Base-by-base conservation (phyloP, 202 grass and related monocot genomes). In the Zoysia matrella region DNA sequence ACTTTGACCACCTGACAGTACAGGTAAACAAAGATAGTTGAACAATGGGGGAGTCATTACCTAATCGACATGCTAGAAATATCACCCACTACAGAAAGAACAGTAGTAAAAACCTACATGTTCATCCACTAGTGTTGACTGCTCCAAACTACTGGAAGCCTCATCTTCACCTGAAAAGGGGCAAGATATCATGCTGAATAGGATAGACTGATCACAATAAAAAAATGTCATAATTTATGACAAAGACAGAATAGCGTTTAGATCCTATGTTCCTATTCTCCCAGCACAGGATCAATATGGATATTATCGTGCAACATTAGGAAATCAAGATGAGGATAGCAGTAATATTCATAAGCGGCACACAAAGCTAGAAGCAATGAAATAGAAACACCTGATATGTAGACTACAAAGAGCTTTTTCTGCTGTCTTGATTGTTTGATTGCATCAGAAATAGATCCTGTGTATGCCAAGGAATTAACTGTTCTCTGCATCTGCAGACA, bases 351-450 rank as follows among this genome's bases (percentile, higher is more conserved):
- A 60, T 22, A 78, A 22, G 0, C 10, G 30, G 47, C 66, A 51
- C 22, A 81, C 39, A 75, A 3, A 81, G 66, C n/a, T 47, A 81
- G 50, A 44, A 44, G 51, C 52, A 80, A 69, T 41, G 60, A 6
- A 52, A 52, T 57, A 44, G 12, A 77, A 71, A 82, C 77, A 96
- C 96, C 93, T 89, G 96, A 99, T 74, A 96, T 84, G 75, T 96
- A 99, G 22, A 99, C 89, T 70, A 99, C 78, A 92, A 99, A 99
- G 22, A 99, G 91, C 71, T 99, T 99, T 80, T 96, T 99, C 52
- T 86, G 83, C 71, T 69, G 91, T 72, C 72, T 85, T 77, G 96
- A 90, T 87, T 99, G 89, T 74, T 82, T 88, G 74, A 99, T 96
- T 82, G 96, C 89, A 73, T 90, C 83, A n/a, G 86, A 45, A 87